Percentiles rank a stretch among this genome's conserved stretches.
phyloP scores from a whole-genome alignment of 306 rosid species.

The Argentina anserina region DNA sequence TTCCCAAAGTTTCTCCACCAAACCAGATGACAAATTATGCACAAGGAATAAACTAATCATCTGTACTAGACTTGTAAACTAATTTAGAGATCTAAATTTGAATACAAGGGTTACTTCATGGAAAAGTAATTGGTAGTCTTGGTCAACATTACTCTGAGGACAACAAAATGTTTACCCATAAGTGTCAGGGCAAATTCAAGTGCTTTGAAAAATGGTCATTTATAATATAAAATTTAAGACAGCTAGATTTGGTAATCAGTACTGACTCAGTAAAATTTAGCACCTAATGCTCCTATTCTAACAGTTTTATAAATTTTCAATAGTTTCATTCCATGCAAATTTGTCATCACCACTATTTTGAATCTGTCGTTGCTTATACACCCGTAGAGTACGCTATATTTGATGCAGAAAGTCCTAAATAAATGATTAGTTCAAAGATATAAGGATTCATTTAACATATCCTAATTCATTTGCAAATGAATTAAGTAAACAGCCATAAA shows the following conservation, averaged over 20 bases:
- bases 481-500: constrained; percentile 8
- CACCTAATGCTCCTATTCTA: background rate
- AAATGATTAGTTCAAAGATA: background rate
- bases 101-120: background rate
- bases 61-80: background rate
- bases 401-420: constrained; percentile 7
- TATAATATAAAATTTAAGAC: background rate
- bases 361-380: background rate
- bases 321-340: constrained; percentile 4
- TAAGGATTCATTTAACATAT: background rate
- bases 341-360: constrained; percentile 4
- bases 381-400: background rate
- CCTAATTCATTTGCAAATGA: background rate
- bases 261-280: background rate
- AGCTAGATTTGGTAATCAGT: constrained; percentile 11
- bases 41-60: background rate
- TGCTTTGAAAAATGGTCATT: constrained; percentile 1
- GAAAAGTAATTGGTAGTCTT: background rate
- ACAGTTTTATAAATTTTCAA: background rate
- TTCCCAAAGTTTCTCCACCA: constrained; percentile 13
- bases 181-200: constrained; percentile 6
- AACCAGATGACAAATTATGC: background rate
- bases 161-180: background rate
- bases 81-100: background rate
- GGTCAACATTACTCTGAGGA: constrained; percentile 10